Evolutionary conservation across 306 rosid species (phyloP).

Genomic region (Cucumis cinereus): DNA sequence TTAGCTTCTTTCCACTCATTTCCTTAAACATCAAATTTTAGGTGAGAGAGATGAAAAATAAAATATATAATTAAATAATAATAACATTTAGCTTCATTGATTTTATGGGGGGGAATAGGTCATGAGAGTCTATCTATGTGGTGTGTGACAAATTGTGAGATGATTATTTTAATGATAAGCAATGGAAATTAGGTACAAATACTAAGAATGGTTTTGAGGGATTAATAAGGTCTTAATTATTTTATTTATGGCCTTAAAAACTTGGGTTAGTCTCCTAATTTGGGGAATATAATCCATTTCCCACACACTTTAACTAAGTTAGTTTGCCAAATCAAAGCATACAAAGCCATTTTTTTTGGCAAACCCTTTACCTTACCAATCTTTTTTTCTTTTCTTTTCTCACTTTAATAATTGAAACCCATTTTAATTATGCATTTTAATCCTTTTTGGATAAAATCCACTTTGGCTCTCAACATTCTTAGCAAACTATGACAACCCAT

Average conservation of each 20-base stretch:
- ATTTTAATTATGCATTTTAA: conserved; percentile 1
- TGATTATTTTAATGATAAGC: background rate
- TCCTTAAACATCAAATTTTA: conserved; percentile 5
- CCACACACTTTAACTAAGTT: background rate
- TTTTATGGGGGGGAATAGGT: background rate
- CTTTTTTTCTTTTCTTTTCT: background rate
- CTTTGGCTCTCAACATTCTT: background rate
- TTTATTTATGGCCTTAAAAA: background rate
- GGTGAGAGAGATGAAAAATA: background rate
- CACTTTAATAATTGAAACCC: background rate
- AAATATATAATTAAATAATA: background rate
- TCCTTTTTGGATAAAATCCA: background rate
- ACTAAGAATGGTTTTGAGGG: background rate
- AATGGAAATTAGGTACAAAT: background rate
- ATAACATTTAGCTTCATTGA: background rate
- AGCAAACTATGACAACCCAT: background rate
- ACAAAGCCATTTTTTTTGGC: background rate
- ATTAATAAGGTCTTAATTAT: background rate
- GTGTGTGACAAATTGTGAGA: background rate
- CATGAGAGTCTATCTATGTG: background rate
- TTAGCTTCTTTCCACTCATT: background rate
- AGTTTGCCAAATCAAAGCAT: background rate
- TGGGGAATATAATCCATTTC: background rate
- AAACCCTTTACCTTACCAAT: background rate
- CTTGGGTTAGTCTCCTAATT: background rate